These are phyloP conservation scores for Tagetes patula DNA, from an alignment of 129 eudicot genomes.

Conservation along the genomic window DNA sequence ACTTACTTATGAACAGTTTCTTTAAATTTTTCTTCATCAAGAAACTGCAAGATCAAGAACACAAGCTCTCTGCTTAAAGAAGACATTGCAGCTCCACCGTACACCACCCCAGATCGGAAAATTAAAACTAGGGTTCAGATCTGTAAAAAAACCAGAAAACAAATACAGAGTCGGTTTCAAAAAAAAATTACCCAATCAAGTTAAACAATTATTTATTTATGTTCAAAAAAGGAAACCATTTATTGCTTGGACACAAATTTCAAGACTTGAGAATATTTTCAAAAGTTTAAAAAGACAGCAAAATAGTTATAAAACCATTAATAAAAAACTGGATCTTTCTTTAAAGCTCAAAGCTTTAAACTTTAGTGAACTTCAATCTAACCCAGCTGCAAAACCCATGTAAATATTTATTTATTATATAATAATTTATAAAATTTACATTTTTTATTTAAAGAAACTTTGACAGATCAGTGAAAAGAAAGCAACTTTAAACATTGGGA, in stretches of 20 bases:
- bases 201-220: slow-evolving; percentile 38
- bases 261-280: slow-evolving; percentile 34
- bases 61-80: slow-evolving; percentile 92
- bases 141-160: slow-evolving; percentile 46
- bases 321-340: slow-evolving; percentile 17
- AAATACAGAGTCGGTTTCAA: slow-evolving; percentile 44
- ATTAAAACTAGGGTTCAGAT: slow-evolving; percentile 56
- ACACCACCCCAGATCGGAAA: slow-evolving; percentile 31
- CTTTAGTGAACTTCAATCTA: slow-evolving; percentile 30
- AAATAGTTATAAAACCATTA: slow-evolving; percentile 17
- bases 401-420: background rate
- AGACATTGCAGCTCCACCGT: slow-evolving; percentile 58
- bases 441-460: slow-evolving; percentile 3
- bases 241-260: slow-evolving; percentile 43
- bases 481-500: slow-evolving; percentile 12
- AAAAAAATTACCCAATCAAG: slow-evolving; percentile 24
- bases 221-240: slow-evolving; percentile 30
- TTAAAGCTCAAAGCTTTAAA: background rate
- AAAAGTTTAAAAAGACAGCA: slow-evolving; percentile 1
- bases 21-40: slow-evolving; percentile 91
- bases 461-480: slow-evolving; percentile 13
- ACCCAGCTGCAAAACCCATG: slow-evolving; percentile 20
- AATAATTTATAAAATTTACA: background rate
- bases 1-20: slow-evolving; percentile 96
- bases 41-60: slow-evolving; percentile 86